A percentile compares a stretch with the other conserved stretches of the same genome.
Conservation (phyloP, 495 filamentous ascomycete genomes). For the Hypoxylon subgilvum region DNA sequence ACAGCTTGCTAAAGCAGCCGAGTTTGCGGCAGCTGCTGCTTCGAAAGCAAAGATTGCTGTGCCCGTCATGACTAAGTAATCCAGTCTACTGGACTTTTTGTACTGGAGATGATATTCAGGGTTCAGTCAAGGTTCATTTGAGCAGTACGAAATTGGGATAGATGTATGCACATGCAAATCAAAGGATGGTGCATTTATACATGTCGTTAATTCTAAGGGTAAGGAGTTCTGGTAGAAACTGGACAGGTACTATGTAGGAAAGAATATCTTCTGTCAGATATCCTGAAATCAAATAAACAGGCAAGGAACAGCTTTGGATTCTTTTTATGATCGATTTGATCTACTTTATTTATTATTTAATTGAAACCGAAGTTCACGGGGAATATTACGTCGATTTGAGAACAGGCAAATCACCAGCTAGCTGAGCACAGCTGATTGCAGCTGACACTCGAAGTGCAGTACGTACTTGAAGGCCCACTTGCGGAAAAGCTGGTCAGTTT, state of each 20-base stretch:
- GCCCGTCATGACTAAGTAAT: slow-evolving; percentile 55
- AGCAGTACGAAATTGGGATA: slow-evolving; percentile 1
- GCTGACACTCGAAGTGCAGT: too few relatives aligned
- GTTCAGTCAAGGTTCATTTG: too few relatives aligned
- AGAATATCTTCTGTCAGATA: not conserved
- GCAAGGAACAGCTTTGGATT: not conserved
- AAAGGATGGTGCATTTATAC: slow-evolving; percentile 16
- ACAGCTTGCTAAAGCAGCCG: slow-evolving; percentile 72
- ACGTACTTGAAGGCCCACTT: too few relatives aligned
- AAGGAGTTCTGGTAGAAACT: slow-evolving; percentile 16
- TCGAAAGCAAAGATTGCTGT: slow-evolving; percentile 56
- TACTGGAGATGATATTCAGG: not conserved
- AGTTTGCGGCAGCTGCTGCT: slow-evolving; percentile 60
- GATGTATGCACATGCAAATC: slow-evolving; percentile 10
- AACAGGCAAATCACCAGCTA: too few relatives aligned
- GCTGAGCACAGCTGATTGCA: too few relatives aligned
- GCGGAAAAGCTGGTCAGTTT: too few relatives aligned
- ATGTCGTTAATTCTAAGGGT: slow-evolving; percentile 11
- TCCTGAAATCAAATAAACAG: too few relatives aligned
- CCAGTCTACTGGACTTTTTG: not conserved
- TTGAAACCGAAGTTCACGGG: too few relatives aligned
- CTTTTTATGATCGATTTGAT: too few relatives aligned
- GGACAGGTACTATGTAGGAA: slow-evolving; percentile 1
- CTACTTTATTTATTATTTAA: too few relatives aligned
- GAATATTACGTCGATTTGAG: too few relatives aligned